These are phyloP conservation scores for Starmerella floricola DNA, from an alignment of 805 yeast genomes.

Conservation along the genomic window DNA sequence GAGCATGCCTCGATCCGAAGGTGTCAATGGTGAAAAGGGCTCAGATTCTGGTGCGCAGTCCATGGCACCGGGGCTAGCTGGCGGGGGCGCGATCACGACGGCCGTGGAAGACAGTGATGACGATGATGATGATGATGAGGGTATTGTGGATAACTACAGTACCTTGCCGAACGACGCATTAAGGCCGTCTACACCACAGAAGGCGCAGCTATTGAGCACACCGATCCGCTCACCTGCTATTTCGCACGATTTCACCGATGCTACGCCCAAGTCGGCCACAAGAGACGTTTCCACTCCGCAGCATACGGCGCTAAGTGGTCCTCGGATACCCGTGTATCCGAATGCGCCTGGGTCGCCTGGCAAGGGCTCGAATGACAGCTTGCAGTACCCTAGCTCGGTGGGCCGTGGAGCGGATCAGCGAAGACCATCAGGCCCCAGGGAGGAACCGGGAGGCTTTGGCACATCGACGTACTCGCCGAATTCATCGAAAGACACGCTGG, in stretches of 20 bases:
- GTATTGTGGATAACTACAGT: too few species aligned
- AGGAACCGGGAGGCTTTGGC: conserved; percentile 6
- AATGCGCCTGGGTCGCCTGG: conserved; percentile 15
- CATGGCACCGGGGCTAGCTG: background rate
- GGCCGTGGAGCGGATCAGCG: conserved; percentile 2
- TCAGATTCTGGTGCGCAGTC: too few species aligned
- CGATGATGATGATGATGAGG: conserved; percentile 1
- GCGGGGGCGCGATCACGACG: background rate
- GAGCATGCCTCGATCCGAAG: too few species aligned
- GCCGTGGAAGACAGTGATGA: conserved; percentile 1
- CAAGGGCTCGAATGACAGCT: background rate
- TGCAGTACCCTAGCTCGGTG: conserved; percentile 1
- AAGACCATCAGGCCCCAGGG: conserved; percentile 17
- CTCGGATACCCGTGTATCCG: conserved; percentile 12
- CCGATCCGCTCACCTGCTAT: conserved; percentile 17
- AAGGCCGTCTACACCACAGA: background rate
- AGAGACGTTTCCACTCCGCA: conserved; percentile 6
- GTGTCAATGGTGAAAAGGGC: too few species aligned
- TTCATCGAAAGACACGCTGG: too few species aligned
- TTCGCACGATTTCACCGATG: background rate
- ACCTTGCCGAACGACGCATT: background rate
- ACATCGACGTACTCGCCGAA: too few species aligned
- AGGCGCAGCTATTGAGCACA: conserved; percentile 15
- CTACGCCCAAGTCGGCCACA: too few species aligned
- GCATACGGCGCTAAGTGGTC: conserved; percentile 10